phyloP scores from a whole-genome alignment of 768 basidiomycete species.

The Filobasidium floriforme region DNA sequence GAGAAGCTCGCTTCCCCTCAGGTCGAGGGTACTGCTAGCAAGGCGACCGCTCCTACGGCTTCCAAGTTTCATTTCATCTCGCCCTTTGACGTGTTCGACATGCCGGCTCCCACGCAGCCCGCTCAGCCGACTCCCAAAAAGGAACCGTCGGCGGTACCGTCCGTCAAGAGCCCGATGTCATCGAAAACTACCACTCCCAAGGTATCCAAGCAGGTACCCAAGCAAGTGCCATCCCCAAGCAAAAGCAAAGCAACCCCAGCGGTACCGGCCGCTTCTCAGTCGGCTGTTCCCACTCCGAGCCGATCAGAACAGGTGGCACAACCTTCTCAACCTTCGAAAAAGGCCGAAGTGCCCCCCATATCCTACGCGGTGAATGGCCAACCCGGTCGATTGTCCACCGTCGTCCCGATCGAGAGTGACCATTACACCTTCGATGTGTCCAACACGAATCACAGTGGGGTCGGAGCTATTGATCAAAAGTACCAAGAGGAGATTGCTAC shows the following conservation, averaged over 20 bases:
- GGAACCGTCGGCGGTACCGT: background rate
- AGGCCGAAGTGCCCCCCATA: background rate
- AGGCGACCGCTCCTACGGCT: background rate
- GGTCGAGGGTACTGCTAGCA: background rate
- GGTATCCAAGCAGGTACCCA: background rate
- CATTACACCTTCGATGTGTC: background rate
- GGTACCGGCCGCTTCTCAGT: too few relatives aligned
- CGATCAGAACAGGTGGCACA: too few relatives aligned
- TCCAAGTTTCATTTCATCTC: conserved; percentile 12
- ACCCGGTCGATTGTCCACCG: background rate
- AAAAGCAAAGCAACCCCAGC: background rate
- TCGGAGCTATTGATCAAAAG: background rate
- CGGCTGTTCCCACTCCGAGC: too few relatives aligned
- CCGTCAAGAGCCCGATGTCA: background rate
- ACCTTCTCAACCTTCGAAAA: background rate
- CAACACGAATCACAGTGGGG: background rate
- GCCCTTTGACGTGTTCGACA: conserved; percentile 17
- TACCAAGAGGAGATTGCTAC: background rate
- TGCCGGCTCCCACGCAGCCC: background rate
- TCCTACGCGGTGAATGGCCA: too few relatives aligned
- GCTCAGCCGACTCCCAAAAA: background rate
- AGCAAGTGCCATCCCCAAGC: background rate
- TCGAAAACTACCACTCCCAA: background rate
- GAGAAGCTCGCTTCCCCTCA: background rate
- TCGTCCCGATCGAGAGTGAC: background rate